These are phyloP conservation scores for Mercurialis annua DNA, from an alignment of 345 rosid genomes.

Conservation along the genomic window DNA sequence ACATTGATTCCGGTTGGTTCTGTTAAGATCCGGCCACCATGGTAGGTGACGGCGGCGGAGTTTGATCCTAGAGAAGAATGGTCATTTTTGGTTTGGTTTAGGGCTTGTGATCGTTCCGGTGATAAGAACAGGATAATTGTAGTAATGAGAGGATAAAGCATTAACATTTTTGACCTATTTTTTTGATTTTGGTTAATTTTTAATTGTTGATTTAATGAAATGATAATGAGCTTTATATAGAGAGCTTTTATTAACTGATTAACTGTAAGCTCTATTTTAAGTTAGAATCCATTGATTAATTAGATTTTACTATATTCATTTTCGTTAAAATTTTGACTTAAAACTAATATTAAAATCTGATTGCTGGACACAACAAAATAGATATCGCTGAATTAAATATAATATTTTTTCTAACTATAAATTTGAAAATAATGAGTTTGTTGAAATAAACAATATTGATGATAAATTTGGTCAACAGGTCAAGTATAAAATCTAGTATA, in stretches of 20 bases:
- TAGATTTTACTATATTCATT: too few relatives aligned
- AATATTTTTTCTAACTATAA: too few relatives aligned
- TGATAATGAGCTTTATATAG: neutral
- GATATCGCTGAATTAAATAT: too few relatives aligned
- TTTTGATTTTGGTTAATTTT: neutral
- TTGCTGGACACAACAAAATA: too few relatives aligned
- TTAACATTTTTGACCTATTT: neutral
- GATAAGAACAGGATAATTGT: neutral
- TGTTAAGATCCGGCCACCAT: conserved; percentile 25
- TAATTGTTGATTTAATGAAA: conserved; percentile 1
- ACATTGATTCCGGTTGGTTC: conserved; percentile 18
- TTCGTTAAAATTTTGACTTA: too few relatives aligned
- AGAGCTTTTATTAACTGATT: neutral
- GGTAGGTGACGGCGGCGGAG: conserved; percentile 18
- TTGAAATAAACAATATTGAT: too few relatives aligned
- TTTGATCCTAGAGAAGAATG: neutral
- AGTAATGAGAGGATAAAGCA: conserved; percentile 4
- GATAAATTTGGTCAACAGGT: too few relatives aligned
- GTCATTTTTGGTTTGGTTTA: conserved; percentile 2
- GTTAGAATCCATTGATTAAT: too few relatives aligned
- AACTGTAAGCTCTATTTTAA: neutral
- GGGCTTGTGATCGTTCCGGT: conserved; percentile 1
- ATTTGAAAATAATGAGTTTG: too few relatives aligned
- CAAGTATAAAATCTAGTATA: too few relatives aligned
- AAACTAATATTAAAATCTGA: too few relatives aligned